Evolutionary conservation across 2,329 filamentous ascomycete genomes (phyloP).

Genomic region (Sclerotinia subarctica): DNA sequence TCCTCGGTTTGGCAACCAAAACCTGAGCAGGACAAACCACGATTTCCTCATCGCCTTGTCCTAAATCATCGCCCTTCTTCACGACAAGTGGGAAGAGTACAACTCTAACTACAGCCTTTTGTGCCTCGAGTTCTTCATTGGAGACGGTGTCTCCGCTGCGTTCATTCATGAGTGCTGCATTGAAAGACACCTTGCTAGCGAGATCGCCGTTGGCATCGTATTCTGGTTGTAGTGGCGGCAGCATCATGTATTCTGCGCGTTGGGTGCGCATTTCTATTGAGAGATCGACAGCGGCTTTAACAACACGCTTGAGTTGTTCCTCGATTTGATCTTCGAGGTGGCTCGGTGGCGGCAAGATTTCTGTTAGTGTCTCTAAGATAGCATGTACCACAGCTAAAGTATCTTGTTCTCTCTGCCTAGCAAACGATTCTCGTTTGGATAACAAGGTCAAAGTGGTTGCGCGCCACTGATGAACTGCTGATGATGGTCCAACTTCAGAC

Average conservation of each 20-base stretch:
- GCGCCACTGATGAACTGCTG: slow-evolving; percentile 95
- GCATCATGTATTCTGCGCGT: slow-evolving; percentile 96
- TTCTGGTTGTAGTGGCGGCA: slow-evolving; percentile 89
- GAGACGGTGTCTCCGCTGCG: slow-evolving; percentile 64
- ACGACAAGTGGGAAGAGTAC: slow-evolving; percentile 96
- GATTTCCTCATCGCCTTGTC: slow-evolving; percentile 87
- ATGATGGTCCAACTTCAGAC: slow-evolving; percentile 77
- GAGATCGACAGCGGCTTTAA: slow-evolving; percentile 83
- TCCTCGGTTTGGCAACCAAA: slow-evolving; percentile 59
- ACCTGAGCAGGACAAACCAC: slow-evolving; percentile 96
- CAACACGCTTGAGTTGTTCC: slow-evolving; percentile 79
- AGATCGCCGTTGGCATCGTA: slow-evolving; percentile 93
- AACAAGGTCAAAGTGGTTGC: slow-evolving; percentile 91
- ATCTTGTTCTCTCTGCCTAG: slow-evolving; percentile 78
- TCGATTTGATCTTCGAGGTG: slow-evolving; percentile 78
- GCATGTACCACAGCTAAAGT: slow-evolving; percentile 95
- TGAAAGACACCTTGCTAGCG: slow-evolving; percentile 83
- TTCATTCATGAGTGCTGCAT: slow-evolving; percentile 92
- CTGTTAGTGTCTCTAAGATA: slow-evolving; percentile 78
- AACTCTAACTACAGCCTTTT: slow-evolving; percentile 76
- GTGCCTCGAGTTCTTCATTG: slow-evolving; percentile 77
- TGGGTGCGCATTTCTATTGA: slow-evolving; percentile 97
- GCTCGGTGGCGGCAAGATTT: slow-evolving; percentile 80
- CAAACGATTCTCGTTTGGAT: slow-evolving; percentile 75
- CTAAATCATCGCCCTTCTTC: slow-evolving; percentile 88